Evolutionary conservation across 139 green algal species (phyloP), one percentile per base, ranked within the genome.

Genomic region (Picochlorum sp.): DNA sequence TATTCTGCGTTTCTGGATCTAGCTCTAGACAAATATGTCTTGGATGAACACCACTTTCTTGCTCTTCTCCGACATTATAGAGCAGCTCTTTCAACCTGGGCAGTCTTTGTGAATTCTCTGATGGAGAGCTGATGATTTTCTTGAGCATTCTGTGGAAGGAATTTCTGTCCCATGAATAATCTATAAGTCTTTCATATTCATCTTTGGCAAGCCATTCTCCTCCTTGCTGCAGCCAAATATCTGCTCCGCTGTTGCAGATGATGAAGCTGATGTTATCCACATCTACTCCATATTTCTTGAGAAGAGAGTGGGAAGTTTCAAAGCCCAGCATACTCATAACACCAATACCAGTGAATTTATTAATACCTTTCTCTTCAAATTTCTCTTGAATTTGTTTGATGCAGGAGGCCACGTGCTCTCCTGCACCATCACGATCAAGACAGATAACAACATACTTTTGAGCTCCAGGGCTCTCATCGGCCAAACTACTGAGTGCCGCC

Each of bases 281-380:
- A 21, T 55, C 20, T 4, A 85, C 52, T 34, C 68, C 63, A 15
- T 50, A 65, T 3, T 59, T 60, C 49, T 69, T 44, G 11, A 83
- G 37, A 49, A 24, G 49, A 13, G 49, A 26, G 4, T 69, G 65
- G 16, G 78, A 76, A 38, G 73, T 68, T 9, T 83, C 77, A 62
- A 80, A 84, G 58, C 79, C 72, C 61, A 85, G 61, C 75, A 86
- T 87, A 74, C 70, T 83, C 28, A 79, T 63, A 41, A 91, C 21
- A 60, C 83, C 83, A 24, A 88, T 57, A 18, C 81, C 81, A 34
- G 83, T 52, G 6, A 52, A 28, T 47, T 41, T 15, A 23, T 49
- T 30, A 62, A 66, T 57, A 47, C 45, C 61, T 8, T 14, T 50
- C 5, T n/a, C 21, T 26, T 51, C 26, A 31, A 78, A 34, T 24